Evolutionary conservation across 305 asterid genomes (phyloP), one percentile per base, ranked within the genome.

Genomic region (Solanum hybrid): DNA sequence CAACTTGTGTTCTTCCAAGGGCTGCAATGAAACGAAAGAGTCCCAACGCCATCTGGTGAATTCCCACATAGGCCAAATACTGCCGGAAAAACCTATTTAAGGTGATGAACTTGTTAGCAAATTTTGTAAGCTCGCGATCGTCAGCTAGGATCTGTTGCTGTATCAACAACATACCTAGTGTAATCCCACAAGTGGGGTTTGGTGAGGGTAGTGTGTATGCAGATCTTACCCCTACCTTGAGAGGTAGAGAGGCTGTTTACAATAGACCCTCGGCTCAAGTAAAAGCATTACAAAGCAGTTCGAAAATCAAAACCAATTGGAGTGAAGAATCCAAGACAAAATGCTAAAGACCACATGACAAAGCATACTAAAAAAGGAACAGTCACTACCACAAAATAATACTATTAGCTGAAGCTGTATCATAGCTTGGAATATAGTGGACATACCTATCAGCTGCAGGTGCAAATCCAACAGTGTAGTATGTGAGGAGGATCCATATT

Each of bases 11-110:
- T 86, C 95, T 91, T 91, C 95, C 95, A 6, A 93, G 91, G 38
- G 95, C 93, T n/a, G 92, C 92, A 17, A 92, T 90, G 89, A 92
- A 91, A 42, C 95, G 94, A 19, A 93, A 93, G 56, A 93, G 92
- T 79, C 94, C 93, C 88, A 92, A 87, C 4, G 95, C 93, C 95
- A 93, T 92, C 89, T 93, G 95, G 87, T 93, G 93, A 78, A 93
- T 76, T n/a, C 92, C 92, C 17, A 93, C 91, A 71, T 90, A 93
- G 29, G 94, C 93, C 92, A 93, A 91, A 86, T 88, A 89, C 78
- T 93, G 95, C 22, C 91, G 90, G 72, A 93, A 93, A 87, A 93
- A 93, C 92, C 94, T 93, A 71, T 69, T 75, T 78, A 60, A 56
- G 77, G 51, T 26, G 79, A 85, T 85, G 45, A 56, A 84, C 22